Evolutionary conservation across 1,284 basidiomycete species (phyloP), one percentile per base, ranked within the genome.

Genomic region (Agroathelia rolfsii): DNA sequence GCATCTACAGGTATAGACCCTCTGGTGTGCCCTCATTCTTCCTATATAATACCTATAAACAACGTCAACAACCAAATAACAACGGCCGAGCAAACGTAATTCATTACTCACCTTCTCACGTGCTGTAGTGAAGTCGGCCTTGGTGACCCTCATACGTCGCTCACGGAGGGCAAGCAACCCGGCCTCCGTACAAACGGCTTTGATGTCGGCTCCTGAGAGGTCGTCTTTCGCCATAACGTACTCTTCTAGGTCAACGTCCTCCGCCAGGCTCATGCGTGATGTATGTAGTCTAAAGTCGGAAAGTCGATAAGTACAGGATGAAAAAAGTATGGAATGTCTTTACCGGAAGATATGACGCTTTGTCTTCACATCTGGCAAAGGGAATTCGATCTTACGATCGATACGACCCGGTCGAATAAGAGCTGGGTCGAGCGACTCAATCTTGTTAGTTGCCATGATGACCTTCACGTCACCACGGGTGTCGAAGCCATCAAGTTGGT

Each of bases 401-500:
- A 99, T 97, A 52, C 95, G 90, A 33, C 95, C 95, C 3, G 95
- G 94, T 40, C 95, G 86, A 50, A 97, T 95, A 36, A 98, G 76
- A 12, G 94, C 94, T 28, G 94, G 94, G 58, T 98, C 94, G 27
- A 98, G 72, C 3, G 85, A 80, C 54, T 96, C 92, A 45, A 98
- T 97, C 61, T 75, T 78, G 62, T 94, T 94, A 23, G 85, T 89
- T 15, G 87, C 87, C 82, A 86, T 85, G 53, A 89, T 90, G 47
- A 96, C 93, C 62, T 98, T 98, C 42, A 99, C 94, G 54, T 98
- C 94, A 19, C 93, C 92, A 39, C 93, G 77, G n/a, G 90, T 92
- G 56, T 98, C 95, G 61, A 99, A 98, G 24, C 95, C 95, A 52
- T 99, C 95, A 27, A 99, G 72, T 59, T 98, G 95, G 57, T 97